Evolutionary conservation across 805 yeast species (phyloP).

Genomic region (Nakazawaea pomicola): DNA sequence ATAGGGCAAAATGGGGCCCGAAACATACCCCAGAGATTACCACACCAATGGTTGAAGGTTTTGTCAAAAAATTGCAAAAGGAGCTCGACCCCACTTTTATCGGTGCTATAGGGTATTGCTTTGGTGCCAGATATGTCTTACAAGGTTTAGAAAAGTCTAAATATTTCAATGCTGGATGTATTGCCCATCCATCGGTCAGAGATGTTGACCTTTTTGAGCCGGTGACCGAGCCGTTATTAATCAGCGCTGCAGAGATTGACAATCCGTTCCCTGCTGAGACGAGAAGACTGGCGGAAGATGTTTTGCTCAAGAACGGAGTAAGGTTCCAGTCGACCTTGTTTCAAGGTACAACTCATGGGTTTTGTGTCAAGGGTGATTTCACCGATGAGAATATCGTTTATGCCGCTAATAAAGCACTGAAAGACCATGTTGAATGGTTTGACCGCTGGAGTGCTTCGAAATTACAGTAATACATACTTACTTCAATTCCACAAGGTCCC

Average conservation of each 20-base stretch:
- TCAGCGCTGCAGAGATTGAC: conserved; percentile 72
- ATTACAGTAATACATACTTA: too few species aligned
- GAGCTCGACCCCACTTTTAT: conserved; percentile 41
- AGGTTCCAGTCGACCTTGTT: conserved; percentile 19
- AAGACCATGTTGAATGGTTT: conserved; percentile 16
- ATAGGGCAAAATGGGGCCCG: conserved; percentile 10
- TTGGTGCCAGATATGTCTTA: conserved; percentile 70
- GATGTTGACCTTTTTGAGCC: conserved; percentile 61
- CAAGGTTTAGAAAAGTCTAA: conserved; percentile 39
- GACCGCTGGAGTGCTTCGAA: too few species aligned
- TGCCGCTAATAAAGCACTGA: conserved; percentile 20
- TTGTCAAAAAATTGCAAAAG: conserved; percentile 36
- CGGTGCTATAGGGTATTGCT: conserved; percentile 75
- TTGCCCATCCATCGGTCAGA: conserved; percentile 80
- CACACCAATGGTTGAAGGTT: conserved; percentile 41
- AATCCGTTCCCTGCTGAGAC: conserved; percentile 54
- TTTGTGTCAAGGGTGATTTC: conserved; percentile 24
- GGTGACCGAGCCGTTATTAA: conserved; percentile 47
- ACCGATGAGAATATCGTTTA: conserved; percentile 21
- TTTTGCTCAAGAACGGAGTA: conserved; percentile 38
- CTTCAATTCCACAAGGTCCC: too few species aligned
- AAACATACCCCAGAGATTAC: conserved; percentile 32
- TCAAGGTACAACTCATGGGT: conserved; percentile 29
- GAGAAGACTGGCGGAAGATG: conserved; percentile 56
- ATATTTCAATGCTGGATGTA: conserved; percentile 51